Base-by-base conservation (phyloP, 2,329 filamentous ascomycete genomes). In the Colletotrichum graminicola region DNA sequence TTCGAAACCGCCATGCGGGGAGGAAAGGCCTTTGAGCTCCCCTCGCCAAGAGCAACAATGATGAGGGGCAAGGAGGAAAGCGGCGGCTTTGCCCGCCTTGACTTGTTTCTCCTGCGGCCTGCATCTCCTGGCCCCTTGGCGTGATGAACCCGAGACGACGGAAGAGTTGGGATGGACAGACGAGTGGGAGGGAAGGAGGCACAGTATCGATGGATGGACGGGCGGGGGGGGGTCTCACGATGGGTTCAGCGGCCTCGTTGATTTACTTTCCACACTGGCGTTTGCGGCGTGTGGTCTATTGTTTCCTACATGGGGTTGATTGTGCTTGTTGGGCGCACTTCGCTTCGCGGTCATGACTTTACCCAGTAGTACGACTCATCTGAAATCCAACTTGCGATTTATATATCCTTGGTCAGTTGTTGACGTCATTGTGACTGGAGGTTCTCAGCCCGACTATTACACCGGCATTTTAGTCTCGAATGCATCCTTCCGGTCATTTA, bases 111-210 rank as follows among this genome's bases (percentile, higher is more conserved):
- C 49, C 14, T 29, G 26, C 49, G 26, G 7, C 21, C 32, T n/a
- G 2, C 34, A 32, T 26, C 55, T 18, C 11, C 63, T 57, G 41
- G 49, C 41, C 52, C 32, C 26, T n/a, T 56, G 57, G 57, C 51
- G 43, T 41, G n/a, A 56, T 14, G 56, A 49, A 21, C 41, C 18
- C 12, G 21, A 66, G 29, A 52, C 41, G 56, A 67, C 39, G 55
- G 51, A 62, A 59, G 57, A 62, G 43, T 67, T 52, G 51, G 64
- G 68, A 71, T 41, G 67, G 29, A 63, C 41, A 39, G 52, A 59
- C 59, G 65, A 63, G 63, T 63, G 36, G 34, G 43, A 56, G 16
- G 26, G 32, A 34, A n/a, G 18, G 43, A 45, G 59, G 23, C 29
- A 47, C n/a, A 16, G 4, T 32, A 39, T 41, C 36, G 49, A 41